Base-by-base conservation (phyloP, 2,329 filamentous ascomycete genomes). In the Trichoderma brevicompactum region DNA sequence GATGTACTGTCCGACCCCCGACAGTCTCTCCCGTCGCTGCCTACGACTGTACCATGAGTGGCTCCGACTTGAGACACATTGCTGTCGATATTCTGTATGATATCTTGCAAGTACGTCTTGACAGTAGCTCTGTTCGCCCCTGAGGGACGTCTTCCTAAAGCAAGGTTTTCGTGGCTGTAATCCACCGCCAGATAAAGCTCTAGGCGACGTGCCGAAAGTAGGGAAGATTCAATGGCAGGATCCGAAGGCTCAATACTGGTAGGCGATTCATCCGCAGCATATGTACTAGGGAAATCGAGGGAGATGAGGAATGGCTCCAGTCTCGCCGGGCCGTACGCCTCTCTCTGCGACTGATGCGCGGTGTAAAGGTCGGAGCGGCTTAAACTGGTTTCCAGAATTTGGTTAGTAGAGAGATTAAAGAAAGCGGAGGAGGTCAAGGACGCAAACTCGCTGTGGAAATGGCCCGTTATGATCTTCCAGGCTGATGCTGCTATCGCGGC, bases 401-500 rank as follows among this genome's bases (percentile, higher is more conserved):
- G 13, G 49, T 63, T 46, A 46, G 49, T 19, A 23, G n/a, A 1
- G 19, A 8, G 15, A 0, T 2, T 12, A 5, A 5, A 40, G 13
- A 12, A 17, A n/a, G 8, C 1, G 10, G 7, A 13, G 6, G 19
- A 12, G 4, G 6, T 28, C 13, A 13, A 17, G 23, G 40, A 38
- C 8, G 10, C 34, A 44, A n/a, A 44, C 49, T 12, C 8, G 15
- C 59, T 40, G n/a, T 28, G 49, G 28, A 38, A 19, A n/a, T n/a
- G 32, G 48, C 7, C 28, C 19, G 15, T 19, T 34, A 15, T 46
- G 48, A n/a, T 63, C 59, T 19, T 63, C 59, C 49, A 63, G 13
- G 41, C 59, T 63, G 12, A 63, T 63, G 23, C 59, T 63, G 32
- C 59, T 63, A n/a, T 38, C 40, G 19, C 40, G 59, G 23, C 59